Base-by-base conservation (phyloP, 2,329 filamentous ascomycete species). In the Aureobasidium sp. region DNA sequence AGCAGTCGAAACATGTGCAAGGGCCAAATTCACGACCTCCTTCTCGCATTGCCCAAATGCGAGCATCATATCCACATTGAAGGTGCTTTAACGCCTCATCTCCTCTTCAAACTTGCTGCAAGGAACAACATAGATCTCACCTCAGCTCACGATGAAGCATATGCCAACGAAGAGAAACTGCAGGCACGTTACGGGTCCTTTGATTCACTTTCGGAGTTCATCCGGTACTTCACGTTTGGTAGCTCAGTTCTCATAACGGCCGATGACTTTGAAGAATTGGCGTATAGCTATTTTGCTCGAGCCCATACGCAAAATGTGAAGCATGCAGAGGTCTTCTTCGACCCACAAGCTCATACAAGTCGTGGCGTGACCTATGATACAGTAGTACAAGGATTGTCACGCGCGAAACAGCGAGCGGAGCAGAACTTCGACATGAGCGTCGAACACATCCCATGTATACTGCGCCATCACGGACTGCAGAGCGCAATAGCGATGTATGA, bases 251-350 rank as follows among this genome's bases (percentile, higher is more conserved):
- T 66, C 31, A 11, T 38, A n/a, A 60, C 55, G 54, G 45, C 45
- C 29, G 25, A 53, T 6, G 64, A 66, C 48, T 61, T 66, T 20
- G 33, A 53, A 16, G 55, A 66, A 9, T 45, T 66, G 29, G 50
- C 8, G 13, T 66, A 61, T 40, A 31, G 18, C 45, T 66, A 66
- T 47, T 48, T 66, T 10, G 18, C 16, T 18, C 60, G 54, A 54
- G 53, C 45, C 38, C 45, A 54, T 15, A 38, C 33, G 20, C 64
- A 66, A 31, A 53, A 48, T n/a, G 54, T 66, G 25, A 29, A 38
- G 45, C 64, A 66, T 55, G 62, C 65, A 25, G 67, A 69, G 48
- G 65, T 67, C 15, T 69, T 69, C 58, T 69, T 69, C 58, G 67
- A 69, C 42, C 67, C 67, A 11, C 67, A 69, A 42, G 67, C 67